phyloP scores from a whole-genome alignment of 208 protist genomes.

The Novymonas esmeraldas region DNA sequence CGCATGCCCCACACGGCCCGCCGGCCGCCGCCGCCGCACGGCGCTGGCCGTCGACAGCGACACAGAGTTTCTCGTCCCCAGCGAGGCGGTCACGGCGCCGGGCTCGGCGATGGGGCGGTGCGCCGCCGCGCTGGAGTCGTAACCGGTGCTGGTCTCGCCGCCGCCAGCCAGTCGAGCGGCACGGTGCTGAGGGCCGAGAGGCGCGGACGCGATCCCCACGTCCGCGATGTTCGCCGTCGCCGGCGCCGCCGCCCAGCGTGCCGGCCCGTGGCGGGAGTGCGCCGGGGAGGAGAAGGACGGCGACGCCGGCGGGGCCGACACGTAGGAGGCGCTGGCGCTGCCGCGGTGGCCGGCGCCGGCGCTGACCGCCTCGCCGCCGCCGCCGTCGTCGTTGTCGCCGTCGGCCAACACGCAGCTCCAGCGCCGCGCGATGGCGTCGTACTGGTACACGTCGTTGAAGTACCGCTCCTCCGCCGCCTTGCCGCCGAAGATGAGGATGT shows the following conservation, averaged over 20 bases:
- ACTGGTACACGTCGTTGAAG: conserved; percentile 52
- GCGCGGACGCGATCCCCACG: no score
- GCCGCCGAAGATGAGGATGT: conserved; percentile 68
- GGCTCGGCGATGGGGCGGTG: not conserved
- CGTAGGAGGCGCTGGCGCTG: conserved; percentile 8
- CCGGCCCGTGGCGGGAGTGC: not conserved
- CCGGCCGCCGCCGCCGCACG: conserved; percentile 12
- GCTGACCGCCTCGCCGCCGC: not conserved
- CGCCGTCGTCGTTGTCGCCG: not conserved
- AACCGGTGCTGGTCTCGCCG: not conserved
- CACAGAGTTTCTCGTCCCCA: not conserved
- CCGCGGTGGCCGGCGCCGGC: not conserved
- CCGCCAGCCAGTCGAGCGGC: no score
- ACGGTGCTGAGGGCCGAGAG: no score
- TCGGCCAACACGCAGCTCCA: conserved; percentile 27
- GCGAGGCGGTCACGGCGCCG: not conserved
- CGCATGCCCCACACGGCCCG: conserved; percentile 45
- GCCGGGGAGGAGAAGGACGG: conserved; percentile 1
- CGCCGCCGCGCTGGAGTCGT: not conserved
- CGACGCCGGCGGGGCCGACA: conserved; percentile 1
- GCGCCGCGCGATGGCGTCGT: conserved; percentile 26
- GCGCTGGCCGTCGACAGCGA: not conserved
- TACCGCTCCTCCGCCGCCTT: conserved; percentile 32
- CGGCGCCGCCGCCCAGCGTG: not conserved
- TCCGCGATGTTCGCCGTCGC: not conserved